A percentile compares a stretch with the other conserved stretches of the same genome.
Conservation (phyloP, 352 stramenopile species). For the Poterioochromonas sp. region DNA sequence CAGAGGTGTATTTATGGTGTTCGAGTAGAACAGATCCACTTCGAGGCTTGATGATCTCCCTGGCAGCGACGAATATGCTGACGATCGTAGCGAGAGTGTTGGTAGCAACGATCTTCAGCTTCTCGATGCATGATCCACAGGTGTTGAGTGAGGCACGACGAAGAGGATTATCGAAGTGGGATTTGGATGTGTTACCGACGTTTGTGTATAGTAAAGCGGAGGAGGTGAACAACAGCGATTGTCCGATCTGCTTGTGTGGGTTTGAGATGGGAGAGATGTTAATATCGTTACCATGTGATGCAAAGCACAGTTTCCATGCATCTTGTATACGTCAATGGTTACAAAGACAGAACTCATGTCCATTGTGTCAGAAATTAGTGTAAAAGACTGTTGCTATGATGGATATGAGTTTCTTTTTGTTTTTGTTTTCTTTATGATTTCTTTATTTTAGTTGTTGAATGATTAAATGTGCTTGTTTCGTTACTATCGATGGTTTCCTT, state of each 20-base stretch:
- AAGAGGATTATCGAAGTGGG: slow-evolving; percentile 27
- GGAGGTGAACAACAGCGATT: slow-evolving; percentile 29
- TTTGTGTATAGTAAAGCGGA: slow-evolving; percentile 24
- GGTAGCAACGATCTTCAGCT: neutral
- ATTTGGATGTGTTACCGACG: slow-evolving; percentile 12
- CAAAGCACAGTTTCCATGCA: slow-evolving; percentile 34
- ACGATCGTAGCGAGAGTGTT: neutral
- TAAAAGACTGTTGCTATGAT: no score
- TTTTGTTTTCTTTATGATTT: no score
- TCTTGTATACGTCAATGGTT: slow-evolving; percentile 35
- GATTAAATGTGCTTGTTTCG: no score
- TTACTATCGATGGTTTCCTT: no score
- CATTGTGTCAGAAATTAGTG: slow-evolving; percentile 29
- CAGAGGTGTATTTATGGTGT: neutral
- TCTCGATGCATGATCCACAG: neutral
- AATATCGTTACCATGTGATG: slow-evolving; percentile 33
- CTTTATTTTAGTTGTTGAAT: no score
- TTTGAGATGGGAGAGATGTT: slow-evolving; percentile 37
- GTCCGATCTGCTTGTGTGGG: slow-evolving; percentile 23
- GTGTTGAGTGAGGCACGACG: neutral
- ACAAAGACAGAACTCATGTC: slow-evolving; percentile 35
- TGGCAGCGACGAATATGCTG: slow-evolving; percentile 23
- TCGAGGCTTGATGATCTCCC: neutral
- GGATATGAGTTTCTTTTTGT: no score
- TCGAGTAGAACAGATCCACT: neutral